Conservation (phyloP, 768 basidiomycete genomes). For the Mycena haematopus region DNA sequence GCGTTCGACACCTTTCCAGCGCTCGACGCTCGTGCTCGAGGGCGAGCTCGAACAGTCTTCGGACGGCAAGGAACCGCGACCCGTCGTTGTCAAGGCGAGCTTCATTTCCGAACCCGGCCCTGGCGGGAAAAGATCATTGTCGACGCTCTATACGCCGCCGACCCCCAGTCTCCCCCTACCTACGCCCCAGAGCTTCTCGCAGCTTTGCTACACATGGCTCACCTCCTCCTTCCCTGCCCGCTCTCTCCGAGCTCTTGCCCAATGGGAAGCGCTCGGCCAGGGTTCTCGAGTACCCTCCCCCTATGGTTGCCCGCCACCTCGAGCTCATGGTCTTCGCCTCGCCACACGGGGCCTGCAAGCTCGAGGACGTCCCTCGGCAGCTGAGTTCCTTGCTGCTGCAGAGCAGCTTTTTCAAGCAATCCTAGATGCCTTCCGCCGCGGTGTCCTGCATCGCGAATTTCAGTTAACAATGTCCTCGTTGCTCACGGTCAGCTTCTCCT, state of each 20-base stretch:
- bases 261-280: slow-evolving; percentile 3
- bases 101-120: slow-evolving; percentile 16
- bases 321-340: slow-evolving; percentile 19
- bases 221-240: slow-evolving; percentile 4
- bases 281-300: neutral
- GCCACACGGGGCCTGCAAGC: slow-evolving; percentile 12
- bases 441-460: slow-evolving; percentile 23
- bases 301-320: slow-evolving; percentile 16
- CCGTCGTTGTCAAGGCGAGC: slow-evolving; percentile 19
- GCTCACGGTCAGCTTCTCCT: slow-evolving; percentile 12
- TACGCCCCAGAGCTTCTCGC: slow-evolving; percentile 23
- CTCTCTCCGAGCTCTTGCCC: neutral
- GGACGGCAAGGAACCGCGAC: slow-evolving; percentile 4
- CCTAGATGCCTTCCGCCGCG: slow-evolving; percentile 18
- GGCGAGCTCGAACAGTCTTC: slow-evolving; percentile 18
- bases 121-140: slow-evolving; percentile 21
- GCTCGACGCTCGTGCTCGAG: slow-evolving; percentile 21
- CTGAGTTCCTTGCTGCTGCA: slow-evolving; percentile 7
- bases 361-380: slow-evolving; percentile 6
- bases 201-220: slow-evolving; percentile 17
- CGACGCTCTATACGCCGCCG: slow-evolving; percentile 12
- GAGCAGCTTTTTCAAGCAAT: slow-evolving; percentile 12
- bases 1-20: slow-evolving; percentile 15
- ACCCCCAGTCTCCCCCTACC: slow-evolving; percentile 2
- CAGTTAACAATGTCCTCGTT: slow-evolving; percentile 12